Base-by-base conservation (phyloP, 805 yeast species). In the Candida insectorum region DNA sequence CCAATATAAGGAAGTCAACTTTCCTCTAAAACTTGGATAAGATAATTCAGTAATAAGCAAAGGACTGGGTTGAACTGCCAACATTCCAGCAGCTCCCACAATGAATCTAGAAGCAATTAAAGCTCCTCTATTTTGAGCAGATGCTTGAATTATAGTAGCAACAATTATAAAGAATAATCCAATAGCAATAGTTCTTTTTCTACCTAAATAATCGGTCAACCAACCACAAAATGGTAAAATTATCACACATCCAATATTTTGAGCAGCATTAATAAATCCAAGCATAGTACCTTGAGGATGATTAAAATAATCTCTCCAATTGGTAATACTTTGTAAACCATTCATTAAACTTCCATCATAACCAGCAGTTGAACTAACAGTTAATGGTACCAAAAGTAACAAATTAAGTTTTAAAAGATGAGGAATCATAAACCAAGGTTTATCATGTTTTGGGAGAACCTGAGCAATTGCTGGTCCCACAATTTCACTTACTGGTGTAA, bases 271-370 rank as follows among this genome's bases (percentile, higher is more conserved):
- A 6, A 56, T 46, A 18, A 65, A 56, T 40, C 73, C 73, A 6
- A 49, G 31, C 20, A 68, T 66, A 14, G 56, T 44, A 16, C 62
- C 63, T 36, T 68, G 56, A 11, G 72, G 73, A 23, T 54, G 37
- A 24, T 56, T 58, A 39, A 72, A 60, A 26, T 55, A 58, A 5
- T 48, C 42, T 37, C 50, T 53, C 72, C 75, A 73, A 18, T 48
- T 47, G 1, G 50, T 42, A 42, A 68, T 56, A 3, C 73, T 49
- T 41, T 71, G 75, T 39, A 71, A 53, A 16, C 73, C 72, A 40
- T 71, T 71, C 45, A 73, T 49, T 52, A 73, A 51, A 6, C 65
- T 58, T 37, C 70, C 71, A 47, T 68, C 73, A 40, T 58, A 68
- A 37, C 74, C 73, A 14, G 58, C 60, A 36, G 65, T 67, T 31